phyloP scores from a whole-genome alignment of 192 early-diverging fungal genomes.

The Chytriomyces sp. region DNA sequence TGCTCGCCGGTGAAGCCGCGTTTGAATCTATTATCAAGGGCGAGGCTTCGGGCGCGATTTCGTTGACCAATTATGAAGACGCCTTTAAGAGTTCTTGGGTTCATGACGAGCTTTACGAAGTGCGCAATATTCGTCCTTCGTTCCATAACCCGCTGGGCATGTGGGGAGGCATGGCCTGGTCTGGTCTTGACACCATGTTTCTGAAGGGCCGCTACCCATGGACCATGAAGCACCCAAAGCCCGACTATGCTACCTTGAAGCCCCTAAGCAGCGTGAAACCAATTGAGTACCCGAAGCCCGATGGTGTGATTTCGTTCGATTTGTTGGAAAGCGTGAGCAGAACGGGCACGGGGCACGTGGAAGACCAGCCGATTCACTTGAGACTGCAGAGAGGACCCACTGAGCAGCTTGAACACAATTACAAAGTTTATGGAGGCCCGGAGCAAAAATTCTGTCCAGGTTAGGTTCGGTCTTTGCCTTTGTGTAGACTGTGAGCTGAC shows the following conservation, averaged over 20 bases:
- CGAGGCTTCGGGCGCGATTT: constrained; percentile 61
- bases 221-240: constrained; percentile 86
- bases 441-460: constrained; percentile 96
- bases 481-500: background rate
- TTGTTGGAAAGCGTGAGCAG: constrained; percentile 90
- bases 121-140: constrained; percentile 92
- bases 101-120: constrained; percentile 84
- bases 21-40: constrained; percentile 69
- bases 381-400: constrained; percentile 70
- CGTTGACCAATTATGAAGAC: constrained; percentile 76
- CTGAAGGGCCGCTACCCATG: constrained; percentile 91
- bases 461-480: constrained; percentile 35
- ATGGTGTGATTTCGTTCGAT: constrained; percentile 93
- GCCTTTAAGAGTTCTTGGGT: constrained; percentile 86
- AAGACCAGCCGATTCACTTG: constrained; percentile 95
- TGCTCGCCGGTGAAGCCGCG: constrained; percentile 91
- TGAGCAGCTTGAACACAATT: constrained; percentile 81
- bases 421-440: constrained; percentile 87
- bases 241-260: constrained; percentile 78
- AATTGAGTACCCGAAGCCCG: constrained; percentile 96
- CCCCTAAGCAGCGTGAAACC: constrained; percentile 68
- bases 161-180: constrained; percentile 82
- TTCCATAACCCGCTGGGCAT: constrained; percentile 88
- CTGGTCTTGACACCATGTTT: constrained; percentile 86
- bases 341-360: constrained; percentile 90